These are phyloP conservation scores for Apodospora peruviana DNA, from an alignment of 495 filamentous ascomycete genomes.

Conservation along the genomic window DNA sequence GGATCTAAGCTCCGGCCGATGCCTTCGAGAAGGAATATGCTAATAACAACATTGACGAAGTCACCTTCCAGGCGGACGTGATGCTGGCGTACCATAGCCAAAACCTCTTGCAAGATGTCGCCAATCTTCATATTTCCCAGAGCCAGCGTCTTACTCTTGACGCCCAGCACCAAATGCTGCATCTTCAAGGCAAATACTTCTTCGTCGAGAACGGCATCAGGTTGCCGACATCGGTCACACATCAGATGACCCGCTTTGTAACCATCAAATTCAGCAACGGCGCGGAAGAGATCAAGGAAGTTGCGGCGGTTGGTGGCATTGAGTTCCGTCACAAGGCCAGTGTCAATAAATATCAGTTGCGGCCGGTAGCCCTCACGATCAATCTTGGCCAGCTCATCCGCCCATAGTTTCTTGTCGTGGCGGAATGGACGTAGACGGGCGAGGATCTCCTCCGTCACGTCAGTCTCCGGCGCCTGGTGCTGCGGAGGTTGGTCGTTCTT, in stretches of 20 bases:
- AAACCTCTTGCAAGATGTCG: slow-evolving; percentile 83
- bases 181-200: slow-evolving; percentile 93
- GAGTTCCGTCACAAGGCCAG: slow-evolving; percentile 90
- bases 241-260: slow-evolving; percentile 93
- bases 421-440: slow-evolving; percentile 68
- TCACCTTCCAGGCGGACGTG: slow-evolving; percentile 96
- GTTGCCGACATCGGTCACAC: slow-evolving; percentile 90
- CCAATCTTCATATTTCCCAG: slow-evolving; percentile 95
- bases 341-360: slow-evolving; percentile 96
- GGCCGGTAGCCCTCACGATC: slow-evolving; percentile 88
- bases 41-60: slow-evolving; percentile 97
- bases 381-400: slow-evolving; percentile 64
- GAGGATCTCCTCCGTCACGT: slow-evolving; percentile 85
- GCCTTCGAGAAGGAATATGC: slow-evolving; percentile 87
- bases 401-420: slow-evolving; percentile 60
- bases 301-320: slow-evolving; percentile 81
- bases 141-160: slow-evolving; percentile 86
- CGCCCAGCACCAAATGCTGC: slow-evolving; percentile 87
- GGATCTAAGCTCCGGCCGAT: slow-evolving; percentile 88
- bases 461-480: slow-evolving; percentile 51
- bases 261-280: slow-evolving; percentile 94
- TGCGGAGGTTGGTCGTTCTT: slow-evolving; percentile 30
- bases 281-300: slow-evolving; percentile 93
- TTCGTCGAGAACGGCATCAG: slow-evolving; percentile 75
- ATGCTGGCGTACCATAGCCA: slow-evolving; percentile 86